Conservation (phyloP, 805 yeast species). For the Lachancea sp. region DNA sequence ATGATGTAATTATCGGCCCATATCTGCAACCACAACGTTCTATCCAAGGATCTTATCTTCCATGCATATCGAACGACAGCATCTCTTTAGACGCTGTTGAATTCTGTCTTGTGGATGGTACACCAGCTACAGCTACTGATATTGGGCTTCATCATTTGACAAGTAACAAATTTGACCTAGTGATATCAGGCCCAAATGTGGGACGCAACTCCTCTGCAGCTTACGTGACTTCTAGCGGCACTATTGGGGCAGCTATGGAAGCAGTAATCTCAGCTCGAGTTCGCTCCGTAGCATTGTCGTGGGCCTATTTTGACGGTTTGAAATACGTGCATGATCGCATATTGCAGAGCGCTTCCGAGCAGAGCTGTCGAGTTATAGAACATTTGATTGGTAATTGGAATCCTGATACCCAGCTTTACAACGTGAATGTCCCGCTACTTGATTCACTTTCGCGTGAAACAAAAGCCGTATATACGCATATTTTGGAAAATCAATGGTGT, state of each 20-base stretch:
- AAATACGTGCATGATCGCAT: conserved; percentile 44
- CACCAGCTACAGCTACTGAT: conserved; percentile 95
- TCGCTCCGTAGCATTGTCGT: conserved; percentile 74
- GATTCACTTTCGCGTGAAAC: conserved; percentile 47
- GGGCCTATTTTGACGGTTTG: conserved; percentile 58
- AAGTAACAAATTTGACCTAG: conserved; percentile 61
- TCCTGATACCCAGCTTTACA: conserved; percentile 57
- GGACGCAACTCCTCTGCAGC: conserved; percentile 90
- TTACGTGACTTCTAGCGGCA: conserved; percentile 86
- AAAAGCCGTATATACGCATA: conserved; percentile 66
- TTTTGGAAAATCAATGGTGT: conserved; percentile 75
- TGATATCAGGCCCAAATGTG: conserved; percentile 90
- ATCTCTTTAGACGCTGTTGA: conserved; percentile 44
- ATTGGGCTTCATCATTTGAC: conserved; percentile 74
- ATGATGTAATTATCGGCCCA: conserved; percentile 61
- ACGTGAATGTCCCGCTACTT: conserved; percentile 79
- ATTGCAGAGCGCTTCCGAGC: conserved; percentile 57
- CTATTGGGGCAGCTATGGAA: conserved; percentile 96
- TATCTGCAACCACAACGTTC: conserved; percentile 45
- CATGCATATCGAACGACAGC: conserved; percentile 18
- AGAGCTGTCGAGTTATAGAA: conserved; percentile 57
- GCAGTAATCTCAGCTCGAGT: conserved; percentile 62
- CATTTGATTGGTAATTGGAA: conserved; percentile 57
- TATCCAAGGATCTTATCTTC: conserved; percentile 26
- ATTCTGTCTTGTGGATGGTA: conserved; percentile 85